Evolutionary conservation across 306 rosid species (phyloP).

Genomic region (Trifolium dubium): DNA sequence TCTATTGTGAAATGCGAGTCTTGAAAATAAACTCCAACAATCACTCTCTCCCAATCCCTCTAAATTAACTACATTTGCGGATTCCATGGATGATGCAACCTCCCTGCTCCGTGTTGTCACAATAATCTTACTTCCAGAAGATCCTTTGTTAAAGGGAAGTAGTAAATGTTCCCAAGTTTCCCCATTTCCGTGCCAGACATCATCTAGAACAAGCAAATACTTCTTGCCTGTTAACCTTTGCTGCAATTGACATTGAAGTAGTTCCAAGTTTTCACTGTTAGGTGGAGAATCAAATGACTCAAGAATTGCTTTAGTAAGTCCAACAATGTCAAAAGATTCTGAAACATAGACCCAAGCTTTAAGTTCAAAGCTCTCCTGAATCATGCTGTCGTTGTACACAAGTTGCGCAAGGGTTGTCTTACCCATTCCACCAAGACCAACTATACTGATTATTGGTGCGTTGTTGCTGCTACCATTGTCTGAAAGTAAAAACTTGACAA

Average conservation of each 20-base stretch:
- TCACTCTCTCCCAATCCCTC: neutral
- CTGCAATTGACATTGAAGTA: neutral
- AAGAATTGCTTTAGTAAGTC: neutral
- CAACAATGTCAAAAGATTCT: neutral
- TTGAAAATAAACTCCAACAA: neutral
- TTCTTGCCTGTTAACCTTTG: neutral
- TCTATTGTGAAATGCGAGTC: neutral
- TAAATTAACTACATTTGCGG: neutral
- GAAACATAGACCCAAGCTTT: slow-evolving; percentile 10
- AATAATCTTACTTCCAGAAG: neutral
- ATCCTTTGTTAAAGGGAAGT: slow-evolving; percentile 1
- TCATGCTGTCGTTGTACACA: neutral
- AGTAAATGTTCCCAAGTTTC: neutral
- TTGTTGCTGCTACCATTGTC: no score
- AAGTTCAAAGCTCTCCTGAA: neutral
- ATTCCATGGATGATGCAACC: neutral
- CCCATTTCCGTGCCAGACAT: neutral
- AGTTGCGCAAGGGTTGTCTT: slow-evolving; percentile 41
- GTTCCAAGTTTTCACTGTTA: neutral
- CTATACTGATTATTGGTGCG: neutral
- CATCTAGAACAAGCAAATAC: neutral
- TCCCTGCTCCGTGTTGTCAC: neutral
- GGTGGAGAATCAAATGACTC: neutral
- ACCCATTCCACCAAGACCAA: slow-evolving; percentile 12
- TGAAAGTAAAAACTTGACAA: neutral